Conservation (phyloP, 257 asterid genomes). For the Nicotiana tabacum region DNA sequence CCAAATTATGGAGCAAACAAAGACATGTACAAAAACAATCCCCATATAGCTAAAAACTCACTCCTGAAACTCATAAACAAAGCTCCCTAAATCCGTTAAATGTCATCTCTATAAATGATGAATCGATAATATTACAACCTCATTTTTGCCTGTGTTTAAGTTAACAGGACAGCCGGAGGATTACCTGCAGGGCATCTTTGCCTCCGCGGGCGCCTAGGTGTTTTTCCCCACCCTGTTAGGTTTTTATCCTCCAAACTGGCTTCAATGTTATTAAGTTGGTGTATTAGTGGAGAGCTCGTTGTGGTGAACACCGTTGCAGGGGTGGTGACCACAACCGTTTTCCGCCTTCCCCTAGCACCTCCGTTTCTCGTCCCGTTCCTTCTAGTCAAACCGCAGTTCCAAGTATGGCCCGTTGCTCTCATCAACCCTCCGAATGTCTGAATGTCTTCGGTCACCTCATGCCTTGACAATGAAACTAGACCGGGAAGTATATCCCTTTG, state of each 20-base stretch:
- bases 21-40: slow-evolving; percentile 58
- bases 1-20: slow-evolving; percentile 37
- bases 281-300: slow-evolving; percentile 33
- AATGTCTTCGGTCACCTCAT: slow-evolving; percentile 88
- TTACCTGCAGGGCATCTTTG: slow-evolving; percentile 80
- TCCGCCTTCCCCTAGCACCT: slow-evolving; percentile 60
- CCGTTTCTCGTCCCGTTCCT: slow-evolving; percentile 59
- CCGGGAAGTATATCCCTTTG: slow-evolving; percentile 96
- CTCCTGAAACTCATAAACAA: slow-evolving; percentile 27
- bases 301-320: slow-evolving; percentile 26
- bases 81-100: slow-evolving; percentile 22
- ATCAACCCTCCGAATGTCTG: slow-evolving; percentile 87
- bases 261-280: slow-evolving; percentile 47
- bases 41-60: slow-evolving; percentile 28
- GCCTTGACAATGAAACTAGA: slow-evolving; percentile 64
- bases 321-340: slow-evolving; percentile 42
- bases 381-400: slow-evolving; percentile 64
- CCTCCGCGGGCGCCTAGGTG: slow-evolving; percentile 95
- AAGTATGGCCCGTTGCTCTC: slow-evolving; percentile 83
- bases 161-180: slow-evolving; percentile 44
- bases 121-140: slow-evolving; percentile 18
- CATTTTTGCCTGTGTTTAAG: slow-evolving; percentile 34
- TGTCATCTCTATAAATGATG: slow-evolving; percentile 33
- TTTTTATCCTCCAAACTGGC: slow-evolving; percentile 72
- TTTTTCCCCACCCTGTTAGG: slow-evolving; percentile 97